Base-by-base conservation (phyloP, 139 green algal genomes). In the Nannochloris sp. region DNA sequence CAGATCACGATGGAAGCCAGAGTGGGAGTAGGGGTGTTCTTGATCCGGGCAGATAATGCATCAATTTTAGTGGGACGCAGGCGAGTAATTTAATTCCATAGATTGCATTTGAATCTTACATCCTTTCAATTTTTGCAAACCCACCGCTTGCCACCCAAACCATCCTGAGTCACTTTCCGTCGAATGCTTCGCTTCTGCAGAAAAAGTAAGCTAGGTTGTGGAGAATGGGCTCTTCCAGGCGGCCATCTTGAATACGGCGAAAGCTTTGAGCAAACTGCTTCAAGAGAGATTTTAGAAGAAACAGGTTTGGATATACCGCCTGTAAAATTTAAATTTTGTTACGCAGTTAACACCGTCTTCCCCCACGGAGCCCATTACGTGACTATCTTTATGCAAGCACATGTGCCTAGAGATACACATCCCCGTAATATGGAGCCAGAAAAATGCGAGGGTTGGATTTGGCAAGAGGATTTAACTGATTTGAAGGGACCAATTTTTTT, bases 191-290 rank as follows among this genome's bases (percentile, higher is more conserved):
- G n/a, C n/a, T n/a, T n/a, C 8, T 51, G 65, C 63, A 81, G 80
- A 51, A 81, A 78, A 7, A 73, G 78, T 1, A 58, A 61, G 0
- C 72, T 78, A 44, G 83, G 81, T 6, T 13, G 54, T 0, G 78
- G 73, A 2, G 65, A 76, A 13, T 85, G 29, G 15, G 83, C 83
- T 0, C 63, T 89, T 33, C 83, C 83, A 25, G 82, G 82, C 13
- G 82, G 82, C 1, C 67, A 87, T 35, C 45, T 89, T n/a, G 80
- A 87, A 67, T 37, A 65, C 10, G 63, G 65, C 1, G 82, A 89
- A 42, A 74, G 42, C 14, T 81, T 81, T 24, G 72, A 84, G 35
- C 32, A 65, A 38, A 83, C 74, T 54, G 82, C 80, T 4, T 31
- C 36, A 1, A 53, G 82, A 25, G 82, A 89, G 68, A 57, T 82